Evolutionary conservation across 2,329 filamentous ascomycete genomes (phyloP).

Genomic region (Calonectria hongkongensis): DNA sequence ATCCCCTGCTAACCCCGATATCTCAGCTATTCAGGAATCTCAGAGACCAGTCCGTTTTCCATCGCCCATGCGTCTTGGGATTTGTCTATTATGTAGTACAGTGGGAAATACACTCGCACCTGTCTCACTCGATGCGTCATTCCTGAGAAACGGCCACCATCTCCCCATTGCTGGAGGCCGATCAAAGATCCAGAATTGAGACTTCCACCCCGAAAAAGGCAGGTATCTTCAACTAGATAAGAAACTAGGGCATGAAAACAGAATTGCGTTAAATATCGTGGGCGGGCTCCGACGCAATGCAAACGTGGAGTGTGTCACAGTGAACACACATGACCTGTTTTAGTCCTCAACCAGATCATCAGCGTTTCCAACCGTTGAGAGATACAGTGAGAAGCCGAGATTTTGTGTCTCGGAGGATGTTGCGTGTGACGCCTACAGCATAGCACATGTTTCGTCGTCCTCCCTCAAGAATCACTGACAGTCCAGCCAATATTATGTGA

Average conservation of each 20-base stretch:
- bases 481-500: not conserved
- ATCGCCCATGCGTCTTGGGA: not conserved
- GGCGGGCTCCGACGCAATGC: not conserved
- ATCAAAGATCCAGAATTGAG: slow-evolving; percentile 21
- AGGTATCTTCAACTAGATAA: slow-evolving; percentile 22
- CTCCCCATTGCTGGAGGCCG: not conserved
- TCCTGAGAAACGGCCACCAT: slow-evolving; percentile 8
- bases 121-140: slow-evolving; percentile 21
- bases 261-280: not conserved
- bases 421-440: not conserved
- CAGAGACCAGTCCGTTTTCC: not conserved
- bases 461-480: not conserved
- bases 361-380: slow-evolving; percentile 21
- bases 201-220: slow-evolving; percentile 13
- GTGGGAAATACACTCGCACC: slow-evolving; percentile 9
- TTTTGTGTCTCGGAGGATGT: slow-evolving; percentile 4
- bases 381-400: not conserved
- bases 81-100: slow-evolving; percentile 1
- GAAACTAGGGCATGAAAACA: slow-evolving; percentile 32
- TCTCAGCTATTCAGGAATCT: not conserved
- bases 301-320: not conserved
- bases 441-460: not conserved
- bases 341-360: slow-evolving; percentile 2
- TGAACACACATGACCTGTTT: slow-evolving; percentile 12
- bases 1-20: not conserved